These are phyloP conservation scores for Emericellopsis atlantica DNA, from an alignment of 2,329 filamentous ascomycete genomes.

Conservation along the genomic window DNA sequence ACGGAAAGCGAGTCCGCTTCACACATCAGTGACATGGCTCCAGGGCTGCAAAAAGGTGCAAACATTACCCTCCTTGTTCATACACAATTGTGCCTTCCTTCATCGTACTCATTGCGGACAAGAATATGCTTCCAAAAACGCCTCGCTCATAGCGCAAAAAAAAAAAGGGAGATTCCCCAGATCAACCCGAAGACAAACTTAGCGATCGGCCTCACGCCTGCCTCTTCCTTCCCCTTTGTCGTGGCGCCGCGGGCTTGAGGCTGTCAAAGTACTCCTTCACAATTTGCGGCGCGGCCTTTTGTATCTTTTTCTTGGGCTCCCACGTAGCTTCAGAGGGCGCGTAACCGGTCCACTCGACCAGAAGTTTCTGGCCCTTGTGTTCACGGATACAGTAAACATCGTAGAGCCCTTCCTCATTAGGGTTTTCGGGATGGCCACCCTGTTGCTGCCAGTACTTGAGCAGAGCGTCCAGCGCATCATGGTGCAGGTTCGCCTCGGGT, in stretches of 20 bases:
- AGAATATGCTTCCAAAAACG: too few species aligned
- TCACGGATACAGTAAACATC: constrained; percentile 18
- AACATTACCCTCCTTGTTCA: too few species aligned
- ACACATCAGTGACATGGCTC: too few species aligned
- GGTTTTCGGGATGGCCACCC: constrained; percentile 18
- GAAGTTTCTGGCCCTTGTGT: constrained; percentile 14
- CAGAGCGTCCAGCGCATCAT: constrained; percentile 15
- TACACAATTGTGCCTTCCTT: too few species aligned
- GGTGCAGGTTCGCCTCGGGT: constrained; percentile 17
- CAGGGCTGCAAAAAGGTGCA: too few species aligned
- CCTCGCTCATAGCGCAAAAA: too few species aligned
- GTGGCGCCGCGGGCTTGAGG: background rate
- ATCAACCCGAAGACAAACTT: too few species aligned
- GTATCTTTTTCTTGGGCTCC: constrained; percentile 12
- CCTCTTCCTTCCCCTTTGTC: too few species aligned
- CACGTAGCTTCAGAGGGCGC: constrained; percentile 14
- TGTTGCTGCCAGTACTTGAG: constrained; percentile 17
- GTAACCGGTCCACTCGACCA: constrained; percentile 24
- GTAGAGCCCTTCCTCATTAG: constrained; percentile 14
- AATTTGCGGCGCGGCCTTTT: constrained; percentile 12
- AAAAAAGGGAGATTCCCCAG: too few species aligned
- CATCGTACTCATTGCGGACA: too few species aligned
- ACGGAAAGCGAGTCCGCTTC: too few species aligned
- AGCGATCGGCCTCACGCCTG: too few species aligned
- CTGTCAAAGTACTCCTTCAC: constrained; percentile 12